Evolutionary conservation across 306 rosid species (phyloP), one percentile per base, ranked within the genome.

Genomic region (Cucumis hystrix): DNA sequence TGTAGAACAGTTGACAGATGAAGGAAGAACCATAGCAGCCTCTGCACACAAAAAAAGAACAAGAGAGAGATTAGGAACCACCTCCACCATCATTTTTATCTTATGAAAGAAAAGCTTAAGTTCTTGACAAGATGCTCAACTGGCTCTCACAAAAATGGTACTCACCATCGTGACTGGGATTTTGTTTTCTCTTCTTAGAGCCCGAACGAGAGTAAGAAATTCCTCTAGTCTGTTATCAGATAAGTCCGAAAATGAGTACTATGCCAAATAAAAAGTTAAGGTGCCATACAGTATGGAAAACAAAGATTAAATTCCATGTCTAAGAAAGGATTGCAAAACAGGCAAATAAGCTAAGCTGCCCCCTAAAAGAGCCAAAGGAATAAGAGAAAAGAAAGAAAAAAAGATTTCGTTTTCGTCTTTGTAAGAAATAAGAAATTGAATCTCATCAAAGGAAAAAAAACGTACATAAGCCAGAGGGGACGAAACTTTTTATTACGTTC

Each of bases 161-260:
- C 83, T 75, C 82, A 18, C 23, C 61, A 10, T 25, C 76, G 58
- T 73, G 67, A 45, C 68, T 80, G 52, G 73, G 40, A 79, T 79
- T 84, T 52, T 80, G 86, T 80, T 87, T 84, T 87, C 88, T 88
- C 80, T 89, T 92, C 89, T 88, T 90, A 68, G 92, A 68, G 43
- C 59, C 77, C 79, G 72, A 35, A 74, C 82, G 78, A 17, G 82
- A 65, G 84, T 77, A 79, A 18, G 82, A 81, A 85, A 95, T 85
- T 59, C 97, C 93, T 82, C 84, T 83, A 25, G 79, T 83, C 97
- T 95, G 92, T 71, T 69, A 39, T 58, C 40, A 18, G 56, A 56
- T 12, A 20, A 75, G 68, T 7, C 55, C 8, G 39, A 40, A 40
- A 49, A 20, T 57, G 67, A 75, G 79, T 49, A 75, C 78, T 8